These are phyloP conservation scores for Claviceps fusiformis DNA, from an alignment of 2,329 filamentous ascomycete species.

Conservation along the genomic window DNA sequence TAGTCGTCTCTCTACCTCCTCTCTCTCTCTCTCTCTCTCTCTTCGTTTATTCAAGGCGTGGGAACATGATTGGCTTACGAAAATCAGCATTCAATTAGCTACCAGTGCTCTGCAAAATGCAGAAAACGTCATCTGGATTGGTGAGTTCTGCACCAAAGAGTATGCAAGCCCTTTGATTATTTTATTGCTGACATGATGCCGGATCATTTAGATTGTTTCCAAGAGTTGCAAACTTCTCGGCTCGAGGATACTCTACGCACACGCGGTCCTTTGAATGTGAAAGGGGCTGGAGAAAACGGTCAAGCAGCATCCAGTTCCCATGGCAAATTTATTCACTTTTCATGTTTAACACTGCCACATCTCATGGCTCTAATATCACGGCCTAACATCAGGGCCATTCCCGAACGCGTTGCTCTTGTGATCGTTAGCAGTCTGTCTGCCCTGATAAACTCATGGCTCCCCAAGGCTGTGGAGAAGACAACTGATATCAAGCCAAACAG, in stretches of 20 bases:
- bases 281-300: slow-evolving; percentile 4
- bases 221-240: slow-evolving; percentile 20
- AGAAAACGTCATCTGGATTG: slow-evolving; percentile 66
- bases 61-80: neutral
- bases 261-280: slow-evolving; percentile 5
- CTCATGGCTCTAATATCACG: slow-evolving; percentile 61
- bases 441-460: slow-evolving; percentile 64
- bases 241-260: slow-evolving; percentile 14
- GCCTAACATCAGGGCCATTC: slow-evolving; percentile 50
- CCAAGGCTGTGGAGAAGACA: slow-evolving; percentile 36
- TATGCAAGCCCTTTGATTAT: too few relatives aligned
- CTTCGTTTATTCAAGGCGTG: neutral
- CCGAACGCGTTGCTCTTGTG: slow-evolving; percentile 49
- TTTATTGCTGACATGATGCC: neutral
- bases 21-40: neutral
- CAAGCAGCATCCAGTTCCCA: slow-evolving; percentile 11
- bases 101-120: slow-evolving; percentile 47
- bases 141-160: slow-evolving; percentile 34
- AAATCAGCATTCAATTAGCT: slow-evolving; percentile 52
- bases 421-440: slow-evolving; percentile 69
- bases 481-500: slow-evolving; percentile 23
- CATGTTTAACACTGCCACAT: slow-evolving; percentile 51
- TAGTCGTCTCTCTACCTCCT: too few relatives aligned
- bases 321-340: slow-evolving; percentile 32
- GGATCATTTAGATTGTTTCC: slow-evolving; percentile 31